Conservation (phyloP, 2,329 filamentous ascomycete species). For the Colletotrichum plurivorum region DNA sequence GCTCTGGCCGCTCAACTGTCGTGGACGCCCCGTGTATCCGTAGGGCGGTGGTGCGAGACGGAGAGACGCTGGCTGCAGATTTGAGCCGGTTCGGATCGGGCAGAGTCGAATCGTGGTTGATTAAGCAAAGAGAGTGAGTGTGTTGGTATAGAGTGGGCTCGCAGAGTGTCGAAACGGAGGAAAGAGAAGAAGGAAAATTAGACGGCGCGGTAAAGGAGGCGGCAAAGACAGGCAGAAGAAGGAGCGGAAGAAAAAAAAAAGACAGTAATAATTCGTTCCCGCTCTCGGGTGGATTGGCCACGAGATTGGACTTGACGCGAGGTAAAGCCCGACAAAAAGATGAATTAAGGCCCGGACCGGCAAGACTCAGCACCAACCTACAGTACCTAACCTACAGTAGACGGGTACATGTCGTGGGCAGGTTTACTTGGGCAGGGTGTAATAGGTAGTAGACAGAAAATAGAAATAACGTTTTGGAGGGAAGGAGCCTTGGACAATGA, state of each 20-base stretch:
- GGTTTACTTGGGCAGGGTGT: too few species aligned
- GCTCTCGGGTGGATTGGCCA: slow-evolving; percentile 24
- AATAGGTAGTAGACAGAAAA: neutral
- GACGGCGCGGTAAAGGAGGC: neutral
- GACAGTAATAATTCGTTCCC: neutral
- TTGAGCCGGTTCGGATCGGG: neutral
- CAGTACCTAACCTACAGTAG: too few species aligned
- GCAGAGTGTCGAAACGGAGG: slow-evolving; percentile 3
- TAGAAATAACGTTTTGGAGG: slow-evolving; percentile 8
- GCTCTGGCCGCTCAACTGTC: too few species aligned
- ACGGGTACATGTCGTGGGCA: neutral
- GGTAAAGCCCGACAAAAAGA: slow-evolving; percentile 6
- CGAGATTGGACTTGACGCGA: slow-evolving; percentile 5
- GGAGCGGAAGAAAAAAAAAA: neutral
- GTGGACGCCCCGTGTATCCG: too few species aligned
- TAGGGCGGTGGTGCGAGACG: too few species aligned
- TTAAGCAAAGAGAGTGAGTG: slow-evolving; percentile 7
- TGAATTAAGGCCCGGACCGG: neutral
- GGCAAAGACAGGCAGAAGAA: slow-evolving; percentile 5
- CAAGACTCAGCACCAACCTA: too few species aligned
- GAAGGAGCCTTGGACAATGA: slow-evolving; percentile 11
- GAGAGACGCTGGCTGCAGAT: too few species aligned
- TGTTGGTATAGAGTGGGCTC: slow-evolving; percentile 8
- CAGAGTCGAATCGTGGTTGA: slow-evolving; percentile 3
- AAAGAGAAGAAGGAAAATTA: slow-evolving; percentile 2